Evolutionary conservation across 2,329 filamentous ascomycete genomes (phyloP).

Genomic region (Biscogniauxia sp.): DNA sequence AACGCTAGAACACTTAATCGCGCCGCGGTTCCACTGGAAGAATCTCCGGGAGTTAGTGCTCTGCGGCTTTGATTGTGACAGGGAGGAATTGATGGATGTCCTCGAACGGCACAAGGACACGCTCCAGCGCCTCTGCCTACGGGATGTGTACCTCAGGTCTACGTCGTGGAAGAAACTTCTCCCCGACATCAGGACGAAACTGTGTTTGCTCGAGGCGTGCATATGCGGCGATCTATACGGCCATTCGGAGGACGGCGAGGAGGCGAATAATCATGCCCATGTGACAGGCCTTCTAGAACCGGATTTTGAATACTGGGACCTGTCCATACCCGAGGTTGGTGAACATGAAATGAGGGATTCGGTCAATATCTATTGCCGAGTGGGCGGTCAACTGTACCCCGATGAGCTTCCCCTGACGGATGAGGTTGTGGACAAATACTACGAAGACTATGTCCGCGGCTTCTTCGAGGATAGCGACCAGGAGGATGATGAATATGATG

Average conservation of each 20-base stretch:
- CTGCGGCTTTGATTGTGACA: constrained; percentile 21
- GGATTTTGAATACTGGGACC: constrained; percentile 20
- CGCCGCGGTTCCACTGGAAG: constrained; percentile 24
- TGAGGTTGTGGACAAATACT: constrained; percentile 10
- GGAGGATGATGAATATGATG: constrained; percentile 1
- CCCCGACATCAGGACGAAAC: constrained; percentile 23
- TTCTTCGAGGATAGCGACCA: constrained; percentile 4
- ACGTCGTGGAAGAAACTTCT: constrained; percentile 28
- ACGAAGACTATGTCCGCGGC: constrained; percentile 13
- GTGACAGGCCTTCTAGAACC: neutral
- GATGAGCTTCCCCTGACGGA: constrained; percentile 16
- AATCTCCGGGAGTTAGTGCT: constrained; percentile 23
- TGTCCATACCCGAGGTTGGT: constrained; percentile 14
- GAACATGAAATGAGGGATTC: constrained; percentile 10
- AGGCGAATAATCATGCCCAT: neutral
- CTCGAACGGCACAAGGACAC: constrained; percentile 25
- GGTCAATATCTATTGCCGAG: constrained; percentile 20
- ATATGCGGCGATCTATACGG: constrained; percentile 27
- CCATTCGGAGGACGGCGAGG: constrained; percentile 3
- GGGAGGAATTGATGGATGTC: constrained; percentile 23
- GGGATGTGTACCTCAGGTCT: constrained; percentile 19
- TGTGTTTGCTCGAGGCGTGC: constrained; percentile 22
- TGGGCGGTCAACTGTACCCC: constrained; percentile 15
- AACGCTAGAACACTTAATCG: constrained; percentile 20
- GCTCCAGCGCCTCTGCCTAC: constrained; percentile 24